These are phyloP conservation scores for Plasmodium inui DNA, from an alignment of 169 alveolate genomes.

Conservation along the genomic window DNA sequence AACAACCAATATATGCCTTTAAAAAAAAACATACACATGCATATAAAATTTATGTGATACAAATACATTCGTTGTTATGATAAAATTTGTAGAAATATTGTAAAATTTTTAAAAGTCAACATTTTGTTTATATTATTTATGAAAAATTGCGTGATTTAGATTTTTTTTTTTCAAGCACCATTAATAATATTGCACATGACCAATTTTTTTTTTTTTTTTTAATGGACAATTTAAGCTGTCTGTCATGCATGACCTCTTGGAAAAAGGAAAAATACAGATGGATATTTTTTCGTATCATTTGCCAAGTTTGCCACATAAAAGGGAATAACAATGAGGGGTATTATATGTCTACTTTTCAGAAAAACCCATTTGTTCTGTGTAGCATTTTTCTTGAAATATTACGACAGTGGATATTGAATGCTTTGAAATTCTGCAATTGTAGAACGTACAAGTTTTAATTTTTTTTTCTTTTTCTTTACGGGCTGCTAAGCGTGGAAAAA, in stretches of 20 bases:
- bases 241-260: constrained; percentile 6
- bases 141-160: not conserved
- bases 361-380: not conserved
- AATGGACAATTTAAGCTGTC: constrained; percentile 11
- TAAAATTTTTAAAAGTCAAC: constrained; percentile 5
- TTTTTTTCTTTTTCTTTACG: not conserved
- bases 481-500: not conserved
- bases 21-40: constrained; percentile 16
- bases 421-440: not conserved
- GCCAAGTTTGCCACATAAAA: not conserved
- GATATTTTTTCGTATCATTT: not conserved
- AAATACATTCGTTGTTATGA: not conserved
- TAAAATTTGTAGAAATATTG: constrained; percentile 7
- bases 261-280: constrained; percentile 2
- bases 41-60: constrained; percentile 14
- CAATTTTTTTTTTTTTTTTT: constrained; percentile 23
- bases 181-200: constrained; percentile 48
- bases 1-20: not conserved
- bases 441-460: not conserved
- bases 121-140: constrained; percentile 8
- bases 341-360: not conserved
- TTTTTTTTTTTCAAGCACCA: constrained; percentile 35
- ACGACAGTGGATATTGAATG: not conserved
- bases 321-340: not conserved
- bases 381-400: not conserved